phyloP scores from a whole-genome alignment of 441 rosid species.

The Erodium chrysanthum region DNA sequence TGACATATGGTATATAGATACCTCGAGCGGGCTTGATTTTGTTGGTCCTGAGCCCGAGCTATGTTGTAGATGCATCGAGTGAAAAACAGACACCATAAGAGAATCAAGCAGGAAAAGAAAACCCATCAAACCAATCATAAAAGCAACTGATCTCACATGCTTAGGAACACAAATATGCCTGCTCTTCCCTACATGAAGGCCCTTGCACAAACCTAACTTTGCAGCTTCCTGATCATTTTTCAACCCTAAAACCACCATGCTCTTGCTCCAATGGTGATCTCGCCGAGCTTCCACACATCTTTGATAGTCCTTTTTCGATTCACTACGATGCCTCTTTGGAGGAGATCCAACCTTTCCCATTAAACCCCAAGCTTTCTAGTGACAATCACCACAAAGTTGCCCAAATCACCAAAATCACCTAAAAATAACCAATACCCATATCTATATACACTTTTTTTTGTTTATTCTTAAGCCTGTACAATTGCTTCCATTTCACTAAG shows the following conservation, averaged over 20 bases:
- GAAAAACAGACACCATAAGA: conserved; percentile 49
- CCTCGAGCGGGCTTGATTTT: conserved; percentile 27
- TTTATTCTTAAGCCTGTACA: too few relatives aligned
- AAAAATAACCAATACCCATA: background rate
- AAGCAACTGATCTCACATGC: conserved; percentile 37
- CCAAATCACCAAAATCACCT: background rate
- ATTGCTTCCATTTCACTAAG: too few relatives aligned
- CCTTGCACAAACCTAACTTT: conserved; percentile 16
- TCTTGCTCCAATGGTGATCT: conserved; percentile 34
- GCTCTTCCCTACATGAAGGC: conserved; percentile 32
- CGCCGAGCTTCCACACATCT: conserved; percentile 41
- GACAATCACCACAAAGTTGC: conserved; percentile 11
- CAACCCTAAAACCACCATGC: conserved; percentile 4
- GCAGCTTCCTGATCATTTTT: conserved; percentile 8
- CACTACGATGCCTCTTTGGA: conserved; percentile 32
- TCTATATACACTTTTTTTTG: background rate
- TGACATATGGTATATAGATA: conserved; percentile 18
- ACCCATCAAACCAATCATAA: conserved; percentile 36
- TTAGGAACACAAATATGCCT: conserved; percentile 36
- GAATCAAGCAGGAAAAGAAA: conserved; percentile 55
- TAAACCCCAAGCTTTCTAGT: conserved; percentile 11
- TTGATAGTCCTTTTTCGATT: conserved; percentile 21
- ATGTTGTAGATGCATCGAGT: conserved; percentile 33
- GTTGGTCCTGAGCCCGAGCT: conserved; percentile 29
- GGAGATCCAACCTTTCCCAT: conserved; percentile 51